These are phyloP conservation scores for Emergomyces pasteurianus DNA, from an alignment of 2,329 filamentous ascomycete species.

Conservation along the genomic window DNA sequence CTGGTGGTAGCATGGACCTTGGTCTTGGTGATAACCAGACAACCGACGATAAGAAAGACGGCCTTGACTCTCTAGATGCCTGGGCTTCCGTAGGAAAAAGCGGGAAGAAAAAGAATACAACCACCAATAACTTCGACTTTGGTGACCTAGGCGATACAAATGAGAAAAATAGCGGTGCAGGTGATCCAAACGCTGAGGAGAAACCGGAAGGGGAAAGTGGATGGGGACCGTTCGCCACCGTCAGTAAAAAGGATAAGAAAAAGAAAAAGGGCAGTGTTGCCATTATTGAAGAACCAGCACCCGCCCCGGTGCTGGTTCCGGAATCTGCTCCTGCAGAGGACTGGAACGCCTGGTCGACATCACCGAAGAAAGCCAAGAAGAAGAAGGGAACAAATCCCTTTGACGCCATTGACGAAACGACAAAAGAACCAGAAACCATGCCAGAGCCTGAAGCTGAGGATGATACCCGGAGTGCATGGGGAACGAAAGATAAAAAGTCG, in stretches of 20 bases:
- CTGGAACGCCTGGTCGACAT: conserved; percentile 6
- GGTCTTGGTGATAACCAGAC: conserved; percentile 23
- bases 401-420: conserved; percentile 27
- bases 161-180: conserved; percentile 33
- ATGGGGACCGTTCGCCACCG: conserved; percentile 24
- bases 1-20: conserved; percentile 36
- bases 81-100: conserved; percentile 29
- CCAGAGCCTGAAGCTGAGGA: conserved; percentile 17
- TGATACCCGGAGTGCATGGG: conserved; percentile 13
- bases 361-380: conserved; percentile 36
- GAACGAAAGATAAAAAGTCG: conserved; percentile 30
- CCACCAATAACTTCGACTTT: conserved; percentile 30
- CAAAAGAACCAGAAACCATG: conserved; percentile 14
- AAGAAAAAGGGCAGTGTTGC: conserved; percentile 29
- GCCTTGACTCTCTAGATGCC: conserved; percentile 21
- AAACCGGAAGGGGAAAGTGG: conserved; percentile 27
- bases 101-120: conserved; percentile 23
- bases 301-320: conserved; percentile 12
- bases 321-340: conserved; percentile 6
- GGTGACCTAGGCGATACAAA: conserved; percentile 33
- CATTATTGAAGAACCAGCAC: conserved; percentile 26
- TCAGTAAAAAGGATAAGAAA: conserved; percentile 36
- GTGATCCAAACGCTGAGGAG: conserved; percentile 32
- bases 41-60: conserved; percentile 18
- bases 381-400: conserved; percentile 30